Percentiles rank a stretch among this genome's conserved stretches.
Evolutionary conservation across 345 rosid species (phyloP).

Genomic region (Carallia pectinifolia): DNA sequence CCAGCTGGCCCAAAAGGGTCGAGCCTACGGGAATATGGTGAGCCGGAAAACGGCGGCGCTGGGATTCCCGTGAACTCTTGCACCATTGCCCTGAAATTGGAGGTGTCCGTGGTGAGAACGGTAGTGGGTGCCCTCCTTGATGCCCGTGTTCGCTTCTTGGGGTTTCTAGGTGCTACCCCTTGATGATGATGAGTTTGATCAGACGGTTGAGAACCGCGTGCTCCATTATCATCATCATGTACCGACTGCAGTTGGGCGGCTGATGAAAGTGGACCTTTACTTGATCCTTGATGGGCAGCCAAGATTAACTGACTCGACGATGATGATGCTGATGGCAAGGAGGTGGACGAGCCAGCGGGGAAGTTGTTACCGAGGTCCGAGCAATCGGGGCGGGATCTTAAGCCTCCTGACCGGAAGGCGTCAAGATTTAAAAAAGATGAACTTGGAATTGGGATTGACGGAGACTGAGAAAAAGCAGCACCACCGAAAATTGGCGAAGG

Average conservation of each 20-base stretch:
- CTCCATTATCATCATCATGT: slow-evolving; percentile 21
- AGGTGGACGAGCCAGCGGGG: slow-evolving; percentile 9
- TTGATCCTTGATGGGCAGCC: slow-evolving; percentile 22
- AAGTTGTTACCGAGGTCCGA: slow-evolving; percentile 16
- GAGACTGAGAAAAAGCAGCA: slow-evolving; percentile 36
- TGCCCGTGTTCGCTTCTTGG: slow-evolving; percentile 82
- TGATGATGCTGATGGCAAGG: background rate
- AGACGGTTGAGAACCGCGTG: slow-evolving; percentile 19
- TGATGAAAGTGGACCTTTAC: slow-evolving; percentile 15
- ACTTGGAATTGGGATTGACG: slow-evolving; percentile 27
- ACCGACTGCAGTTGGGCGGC: slow-evolving; percentile 18
- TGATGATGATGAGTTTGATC: slow-evolving; percentile 21
- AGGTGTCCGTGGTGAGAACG: slow-evolving; percentile 81
- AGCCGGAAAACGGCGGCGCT: slow-evolving; percentile 66
- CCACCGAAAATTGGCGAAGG: slow-evolving; percentile 32
- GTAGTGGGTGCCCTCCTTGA: slow-evolving; percentile 91
- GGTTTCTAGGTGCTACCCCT: slow-evolving; percentile 37
- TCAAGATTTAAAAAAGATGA: slow-evolving; percentile 33
- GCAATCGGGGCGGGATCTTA: slow-evolving; percentile 31
- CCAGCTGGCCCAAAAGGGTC: slow-evolving; percentile 56
- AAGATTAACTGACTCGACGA: slow-evolving; percentile 23
- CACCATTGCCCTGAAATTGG: slow-evolving; percentile 90
- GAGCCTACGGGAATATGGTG: slow-evolving; percentile 54
- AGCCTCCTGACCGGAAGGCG: slow-evolving; percentile 16
- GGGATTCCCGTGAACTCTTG: slow-evolving; percentile 96